These are phyloP conservation scores for Exophiala viscosa DNA, from an alignment of 2,329 filamentous ascomycete species.

Conservation along the genomic window DNA sequence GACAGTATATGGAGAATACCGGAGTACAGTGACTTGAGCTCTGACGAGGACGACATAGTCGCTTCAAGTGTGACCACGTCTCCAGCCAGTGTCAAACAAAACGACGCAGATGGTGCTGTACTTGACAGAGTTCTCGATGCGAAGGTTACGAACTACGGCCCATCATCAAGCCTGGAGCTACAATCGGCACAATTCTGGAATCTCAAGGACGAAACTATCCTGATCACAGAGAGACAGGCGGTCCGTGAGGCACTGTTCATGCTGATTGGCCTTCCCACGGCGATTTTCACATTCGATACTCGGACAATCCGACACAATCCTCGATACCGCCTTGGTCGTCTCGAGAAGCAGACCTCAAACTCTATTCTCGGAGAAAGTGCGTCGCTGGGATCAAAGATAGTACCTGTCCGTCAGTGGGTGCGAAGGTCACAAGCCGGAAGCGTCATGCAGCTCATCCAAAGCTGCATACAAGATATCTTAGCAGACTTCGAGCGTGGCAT, in stretches of 20 bases:
- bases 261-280: slow-evolving; percentile 73
- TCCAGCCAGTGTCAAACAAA: slow-evolving; percentile 8
- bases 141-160: neutral
- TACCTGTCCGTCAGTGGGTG: slow-evolving; percentile 18
- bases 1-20: slow-evolving; percentile 67
- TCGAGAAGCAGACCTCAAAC: slow-evolving; percentile 8
- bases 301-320: slow-evolving; percentile 19
- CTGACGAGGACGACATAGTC: slow-evolving; percentile 30
- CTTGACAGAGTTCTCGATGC: slow-evolving; percentile 18
- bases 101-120: slow-evolving; percentile 2
- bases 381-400: slow-evolving; percentile 8
- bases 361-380: slow-evolving; percentile 22
- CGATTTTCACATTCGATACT: slow-evolving; percentile 56
- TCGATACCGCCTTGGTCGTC: slow-evolving; percentile 18
- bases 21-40: slow-evolving; percentile 63
- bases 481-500: slow-evolving; percentile 9
- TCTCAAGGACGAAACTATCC: neutral
- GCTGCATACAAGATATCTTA: slow-evolving; percentile 6
- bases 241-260: slow-evolving; percentile 79
- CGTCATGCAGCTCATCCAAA: slow-evolving; percentile 21
- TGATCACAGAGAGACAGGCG: slow-evolving; percentile 66
- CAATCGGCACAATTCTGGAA: slow-evolving; percentile 49
- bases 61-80: slow-evolving; percentile 15
- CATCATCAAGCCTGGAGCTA: slow-evolving; percentile 34
- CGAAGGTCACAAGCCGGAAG: neutral